These are phyloP conservation scores for Albophoma yamanashiensis DNA, from an alignment of 2,329 filamentous ascomycete species.

Conservation along the genomic window DNA sequence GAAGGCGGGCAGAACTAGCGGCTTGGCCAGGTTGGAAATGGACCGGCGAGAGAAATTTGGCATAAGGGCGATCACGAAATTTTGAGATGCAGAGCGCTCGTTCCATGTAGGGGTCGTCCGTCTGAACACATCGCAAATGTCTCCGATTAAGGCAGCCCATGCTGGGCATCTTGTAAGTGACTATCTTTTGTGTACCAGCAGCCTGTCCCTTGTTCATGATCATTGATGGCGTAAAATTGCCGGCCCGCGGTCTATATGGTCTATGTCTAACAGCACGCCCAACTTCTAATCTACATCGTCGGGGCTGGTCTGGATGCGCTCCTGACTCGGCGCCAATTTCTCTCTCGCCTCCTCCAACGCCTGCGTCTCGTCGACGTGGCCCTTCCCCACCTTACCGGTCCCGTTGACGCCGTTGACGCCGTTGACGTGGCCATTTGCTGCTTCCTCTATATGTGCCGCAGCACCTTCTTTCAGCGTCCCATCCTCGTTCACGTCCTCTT, in stretches of 20 bases:
- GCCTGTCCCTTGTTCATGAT: neutral
- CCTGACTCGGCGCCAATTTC: slow-evolving; percentile 18
- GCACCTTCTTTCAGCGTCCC: slow-evolving; percentile 38
- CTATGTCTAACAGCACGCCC: neutral
- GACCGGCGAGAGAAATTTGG: slow-evolving; percentile 13
- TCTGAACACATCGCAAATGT: no score
- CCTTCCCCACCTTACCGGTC: slow-evolving; percentile 6
- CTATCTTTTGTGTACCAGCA: no score
- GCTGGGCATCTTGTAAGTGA: no score
- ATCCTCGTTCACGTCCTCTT: slow-evolving; percentile 52
- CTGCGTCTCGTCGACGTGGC: slow-evolving; percentile 20
- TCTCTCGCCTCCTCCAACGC: slow-evolving; percentile 27
- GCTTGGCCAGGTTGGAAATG: slow-evolving; percentile 18
- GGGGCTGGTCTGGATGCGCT: slow-evolving; percentile 15
- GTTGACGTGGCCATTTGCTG: neutral
- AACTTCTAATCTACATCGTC: slow-evolving; percentile 32
- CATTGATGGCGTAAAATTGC: neutral
- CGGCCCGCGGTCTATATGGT: neutral
- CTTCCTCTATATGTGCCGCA: slow-evolving; percentile 13
- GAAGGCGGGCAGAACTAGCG: slow-evolving; percentile 7
- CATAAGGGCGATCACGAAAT: slow-evolving; percentile 10
- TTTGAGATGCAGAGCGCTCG: neutral
- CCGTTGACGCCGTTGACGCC: neutral
- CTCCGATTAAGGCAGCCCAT: no score
- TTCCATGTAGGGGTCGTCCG: no score